Evolutionary conservation across 31 red algal genomes (phyloP), one percentile per base, ranked within the genome.

Genomic region (Odonthalia washingtoniensis): DNA sequence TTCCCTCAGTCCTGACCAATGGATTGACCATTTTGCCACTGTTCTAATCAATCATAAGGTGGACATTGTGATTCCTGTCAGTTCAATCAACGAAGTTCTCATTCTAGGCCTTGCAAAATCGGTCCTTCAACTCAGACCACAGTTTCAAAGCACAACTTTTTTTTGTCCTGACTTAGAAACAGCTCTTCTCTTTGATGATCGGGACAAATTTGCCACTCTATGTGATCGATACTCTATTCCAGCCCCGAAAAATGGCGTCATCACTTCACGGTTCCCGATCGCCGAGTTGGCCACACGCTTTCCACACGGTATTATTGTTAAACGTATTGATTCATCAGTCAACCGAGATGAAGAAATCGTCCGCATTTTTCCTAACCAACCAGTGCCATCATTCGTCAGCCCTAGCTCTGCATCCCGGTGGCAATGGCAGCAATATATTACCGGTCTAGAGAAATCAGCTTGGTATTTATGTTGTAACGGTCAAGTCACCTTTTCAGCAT

Each of bases 31-130:
- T 61, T 95, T 95, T 72, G 53, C 78, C 3, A 28, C 75, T 46
- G 32, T 95, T 32, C 87, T 95, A 14, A 60, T 90, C 28, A 40
- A 75, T 17, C 74, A 95, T 77, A 75, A 81, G 3, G 93, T 95
- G 0, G 93, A 95, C 41, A 70, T 90, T 27, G 93, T 95, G 38
- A 41, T 95, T 18, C 93, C 93, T 27, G 93, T 91, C 1, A 95
- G 93, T 75, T 90, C 93, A 17, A 95, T 95, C 75, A 95, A 95
- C 63, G 93, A 95, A 64, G 93, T 90, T 33, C 87, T 95, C 44
- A 77, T 91, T 53, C 65, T 95, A 0, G 87, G 87, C 14, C 70
- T 88, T 1, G 93, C 93, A 30, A 73, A 87, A 78, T 53, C 87
- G 0, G 36, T 77, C 36, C 66, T 95, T 17, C 31, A 38, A 2